Evolutionary conservation across 208 protist genomes (phyloP).

Genomic region (Entamoeba invadens): DNA sequence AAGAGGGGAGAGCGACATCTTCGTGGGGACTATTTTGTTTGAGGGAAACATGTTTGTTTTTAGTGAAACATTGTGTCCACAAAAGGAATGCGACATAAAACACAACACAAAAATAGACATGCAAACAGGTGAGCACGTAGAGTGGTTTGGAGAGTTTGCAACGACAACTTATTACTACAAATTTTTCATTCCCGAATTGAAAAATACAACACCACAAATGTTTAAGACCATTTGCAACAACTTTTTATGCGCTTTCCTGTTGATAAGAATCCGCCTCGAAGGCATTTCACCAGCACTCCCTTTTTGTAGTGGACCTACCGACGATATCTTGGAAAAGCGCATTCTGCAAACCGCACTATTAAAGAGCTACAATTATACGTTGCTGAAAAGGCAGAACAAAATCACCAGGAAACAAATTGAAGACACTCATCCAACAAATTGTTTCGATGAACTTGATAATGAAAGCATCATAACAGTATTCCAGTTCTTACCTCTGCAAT

Average conservation of each 20-base stretch:
- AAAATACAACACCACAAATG: neutral
- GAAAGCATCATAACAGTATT: neutral
- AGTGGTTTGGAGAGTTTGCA: neutral
- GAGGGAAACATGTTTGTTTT: neutral
- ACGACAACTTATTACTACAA: neutral
- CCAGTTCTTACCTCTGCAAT: neutral
- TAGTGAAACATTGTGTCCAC: neutral
- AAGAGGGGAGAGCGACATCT: neutral
- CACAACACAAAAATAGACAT: neutral
- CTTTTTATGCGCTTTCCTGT: neutral
- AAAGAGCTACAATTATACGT: neutral
- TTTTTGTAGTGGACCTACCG: no score
- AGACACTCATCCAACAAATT: neutral
- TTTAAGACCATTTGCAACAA: neutral
- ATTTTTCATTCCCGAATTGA: neutral
- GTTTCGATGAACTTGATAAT: neutral
- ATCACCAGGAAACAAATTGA: neutral
- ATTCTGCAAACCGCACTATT: neutral
- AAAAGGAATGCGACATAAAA: neutral
- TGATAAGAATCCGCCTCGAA: neutral
- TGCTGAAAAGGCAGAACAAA: neutral
- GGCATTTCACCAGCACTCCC: neutral
- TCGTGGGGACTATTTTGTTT: neutral
- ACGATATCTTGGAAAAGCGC: neutral
- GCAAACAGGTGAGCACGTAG: neutral